phyloP scores from a whole-genome alignment of 345 rosid genomes.

The Nasturtium officinale region DNA sequence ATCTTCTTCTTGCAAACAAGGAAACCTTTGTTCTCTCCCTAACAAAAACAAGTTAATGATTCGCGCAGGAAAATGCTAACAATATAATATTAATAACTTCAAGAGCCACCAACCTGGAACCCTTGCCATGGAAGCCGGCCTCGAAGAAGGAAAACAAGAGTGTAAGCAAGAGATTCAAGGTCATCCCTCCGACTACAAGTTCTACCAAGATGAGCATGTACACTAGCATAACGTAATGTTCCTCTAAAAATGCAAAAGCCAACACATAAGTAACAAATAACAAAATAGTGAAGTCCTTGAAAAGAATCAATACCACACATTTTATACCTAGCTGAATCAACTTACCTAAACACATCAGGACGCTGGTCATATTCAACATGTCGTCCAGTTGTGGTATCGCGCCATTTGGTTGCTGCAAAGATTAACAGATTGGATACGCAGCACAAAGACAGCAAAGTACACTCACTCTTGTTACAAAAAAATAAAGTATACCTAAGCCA shows the following conservation, averaged over 20 bases:
- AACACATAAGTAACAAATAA: background rate
- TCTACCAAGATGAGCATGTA: conserved; percentile 97
- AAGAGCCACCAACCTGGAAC: conserved; percentile 63
- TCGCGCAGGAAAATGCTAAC: background rate
- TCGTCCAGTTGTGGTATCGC: conserved; percentile 71
- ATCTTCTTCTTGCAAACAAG: conserved; percentile 97
- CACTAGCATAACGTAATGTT: conserved; percentile 97
- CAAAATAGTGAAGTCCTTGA: conserved; percentile 8
- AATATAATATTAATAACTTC: background rate
- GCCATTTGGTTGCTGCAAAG: conserved; percentile 85
- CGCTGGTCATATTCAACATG: conserved; percentile 99
- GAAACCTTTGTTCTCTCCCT: conserved; percentile 98
- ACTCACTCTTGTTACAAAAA: background rate
- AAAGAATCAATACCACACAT: conserved; percentile 14
- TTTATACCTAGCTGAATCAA: background rate
- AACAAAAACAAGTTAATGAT: conserved; percentile 38
- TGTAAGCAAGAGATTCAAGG: conserved; percentile 95
- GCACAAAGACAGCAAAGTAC: conserved; percentile 23
- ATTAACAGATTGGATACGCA: conserved; percentile 31
- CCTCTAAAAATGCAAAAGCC: conserved; percentile 61
- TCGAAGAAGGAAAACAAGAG: conserved; percentile 95
- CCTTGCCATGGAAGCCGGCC: conserved; percentile 99
- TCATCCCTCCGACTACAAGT: conserved; percentile 97
- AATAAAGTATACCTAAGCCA: conserved; percentile 68
- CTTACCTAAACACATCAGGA: conserved; percentile 94